A percentile compares a stretch with the other conserved stretches of the same genome.
phyloP scores from a whole-genome alignment of 2,329 filamentous ascomycete genomes.

The Pleurostoma richardsiae region DNA sequence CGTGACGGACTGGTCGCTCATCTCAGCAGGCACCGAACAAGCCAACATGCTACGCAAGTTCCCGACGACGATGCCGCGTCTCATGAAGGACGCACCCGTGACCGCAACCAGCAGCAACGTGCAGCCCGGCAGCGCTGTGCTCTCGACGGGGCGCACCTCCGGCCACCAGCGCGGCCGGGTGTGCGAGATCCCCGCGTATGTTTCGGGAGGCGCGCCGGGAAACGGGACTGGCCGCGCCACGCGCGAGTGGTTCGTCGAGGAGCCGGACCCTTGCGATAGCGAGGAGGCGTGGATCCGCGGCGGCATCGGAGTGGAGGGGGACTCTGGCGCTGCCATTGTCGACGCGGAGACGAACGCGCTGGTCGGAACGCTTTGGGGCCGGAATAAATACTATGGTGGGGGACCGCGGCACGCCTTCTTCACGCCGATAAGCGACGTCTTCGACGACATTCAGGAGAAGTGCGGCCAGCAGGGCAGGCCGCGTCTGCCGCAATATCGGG shows the following conservation, averaged over 20 bases:
- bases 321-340: conserved; percentile 38
- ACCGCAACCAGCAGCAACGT: conserved; percentile 19
- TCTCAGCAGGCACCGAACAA: conserved; percentile 24
- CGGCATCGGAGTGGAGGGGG: conserved; percentile 37
- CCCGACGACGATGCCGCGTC: conserved; percentile 25
- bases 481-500: conserved; percentile 31
- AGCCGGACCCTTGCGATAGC: conserved; percentile 27
- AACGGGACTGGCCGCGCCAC: conserved; percentile 37
- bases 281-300: conserved; percentile 39
- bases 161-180: conserved; percentile 35
- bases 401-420: conserved; percentile 36
- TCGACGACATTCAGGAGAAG: conserved; percentile 40
- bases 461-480: conserved; percentile 32
- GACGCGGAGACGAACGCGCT: conserved; percentile 31
- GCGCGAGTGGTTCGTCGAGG: conserved; percentile 40
- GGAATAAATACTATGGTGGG: conserved; percentile 35
- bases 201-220: conserved; percentile 21
- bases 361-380: conserved; percentile 37
- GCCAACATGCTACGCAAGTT: conserved; percentile 36
- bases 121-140: conserved; percentile 26
- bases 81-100: conserved; percentile 24
- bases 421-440: conserved; percentile 36
- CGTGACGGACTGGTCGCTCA: conserved; percentile 38
- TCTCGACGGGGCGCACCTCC: conserved; percentile 36
- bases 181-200: conserved; percentile 36